phyloP scores from a whole-genome alignment of 202 grass and related monocot genomes.

The Setaria italica region DNA sequence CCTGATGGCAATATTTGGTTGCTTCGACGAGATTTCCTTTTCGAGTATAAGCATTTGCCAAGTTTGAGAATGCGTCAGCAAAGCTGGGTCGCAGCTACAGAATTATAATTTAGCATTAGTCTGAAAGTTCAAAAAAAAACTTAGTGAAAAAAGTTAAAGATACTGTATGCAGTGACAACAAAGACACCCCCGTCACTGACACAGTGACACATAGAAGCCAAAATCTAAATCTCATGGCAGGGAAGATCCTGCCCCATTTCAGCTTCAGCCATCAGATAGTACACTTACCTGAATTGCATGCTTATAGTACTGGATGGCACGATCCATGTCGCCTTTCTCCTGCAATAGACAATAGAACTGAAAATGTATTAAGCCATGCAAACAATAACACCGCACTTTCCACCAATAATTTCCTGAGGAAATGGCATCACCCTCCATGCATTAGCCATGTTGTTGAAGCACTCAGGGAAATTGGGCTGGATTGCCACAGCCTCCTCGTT shows the following conservation, averaged over 20 bases:
- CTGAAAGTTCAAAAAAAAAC: neutral
- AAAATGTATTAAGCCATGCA: neutral
- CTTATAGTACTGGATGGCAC: constrained; percentile 49
- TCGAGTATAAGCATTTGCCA: constrained; percentile 52
- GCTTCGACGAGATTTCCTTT: constrained; percentile 55
- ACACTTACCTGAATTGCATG: constrained; percentile 50
- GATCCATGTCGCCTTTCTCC: constrained; percentile 51
- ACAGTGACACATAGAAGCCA: too few species aligned
- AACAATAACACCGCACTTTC: neutral
- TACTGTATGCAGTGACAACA: neutral
- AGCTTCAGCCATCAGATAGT: neutral
- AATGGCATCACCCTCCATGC: constrained; percentile 53
- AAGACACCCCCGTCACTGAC: neutral
- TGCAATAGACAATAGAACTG: constrained; percentile 5
- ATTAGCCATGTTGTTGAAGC: constrained; percentile 60
- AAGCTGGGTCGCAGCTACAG: constrained; percentile 53
- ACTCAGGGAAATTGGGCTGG: constrained; percentile 50
- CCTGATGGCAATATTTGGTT: constrained; percentile 37
- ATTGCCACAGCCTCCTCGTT: constrained; percentile 57
- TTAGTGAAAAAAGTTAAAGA: neutral
- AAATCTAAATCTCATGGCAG: neutral
- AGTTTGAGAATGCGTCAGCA: constrained; percentile 51
- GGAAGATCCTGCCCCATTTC: neutral
- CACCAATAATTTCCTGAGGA: neutral
- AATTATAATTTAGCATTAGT: constrained; percentile 14